Conservation (phyloP, 2,329 filamentous ascomycete genomes). For the Aspergillus sp. region DNA sequence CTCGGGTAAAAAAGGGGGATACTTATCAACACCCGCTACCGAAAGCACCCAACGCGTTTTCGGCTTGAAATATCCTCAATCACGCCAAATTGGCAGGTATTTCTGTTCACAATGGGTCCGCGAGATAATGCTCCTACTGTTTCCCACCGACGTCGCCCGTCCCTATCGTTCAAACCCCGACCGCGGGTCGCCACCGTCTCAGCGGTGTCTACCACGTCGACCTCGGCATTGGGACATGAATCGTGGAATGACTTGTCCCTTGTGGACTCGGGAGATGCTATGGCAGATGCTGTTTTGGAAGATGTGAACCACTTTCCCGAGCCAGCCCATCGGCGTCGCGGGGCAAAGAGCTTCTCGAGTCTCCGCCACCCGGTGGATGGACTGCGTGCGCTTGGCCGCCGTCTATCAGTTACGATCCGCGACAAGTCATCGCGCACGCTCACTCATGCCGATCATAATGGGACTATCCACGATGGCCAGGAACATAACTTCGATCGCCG, state of each 20-base stretch:
- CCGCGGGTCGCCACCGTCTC: conserved; percentile 37
- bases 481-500: conserved; percentile 34
- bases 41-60: not conserved
- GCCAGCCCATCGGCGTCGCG: conserved; percentile 31
- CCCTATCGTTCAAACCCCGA: conserved; percentile 37
- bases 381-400: conserved; percentile 41
- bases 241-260: conserved; percentile 25
- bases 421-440: conserved; percentile 36
- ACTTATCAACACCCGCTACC: conserved; percentile 1
- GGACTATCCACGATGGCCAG: conserved; percentile 18
- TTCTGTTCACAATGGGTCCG: conserved; percentile 28
- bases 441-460: conserved; percentile 15
- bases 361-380: conserved; percentile 44
- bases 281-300: conserved; percentile 29
- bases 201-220: conserved; percentile 17
- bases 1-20: conserved; percentile 8
- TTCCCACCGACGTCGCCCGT: conserved; percentile 35
- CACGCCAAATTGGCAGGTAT: conserved; percentile 6
- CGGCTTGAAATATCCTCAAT: conserved; percentile 9
- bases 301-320: conserved; percentile 34
- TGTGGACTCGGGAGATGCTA: conserved; percentile 23
- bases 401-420: conserved; percentile 41
- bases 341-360: conserved; percentile 44
- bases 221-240: conserved; percentile 17
- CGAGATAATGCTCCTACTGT: conserved; percentile 30